phyloP scores from a whole-genome alignment of 768 basidiomycete genomes.

The Leccinum variicolor region DNA sequence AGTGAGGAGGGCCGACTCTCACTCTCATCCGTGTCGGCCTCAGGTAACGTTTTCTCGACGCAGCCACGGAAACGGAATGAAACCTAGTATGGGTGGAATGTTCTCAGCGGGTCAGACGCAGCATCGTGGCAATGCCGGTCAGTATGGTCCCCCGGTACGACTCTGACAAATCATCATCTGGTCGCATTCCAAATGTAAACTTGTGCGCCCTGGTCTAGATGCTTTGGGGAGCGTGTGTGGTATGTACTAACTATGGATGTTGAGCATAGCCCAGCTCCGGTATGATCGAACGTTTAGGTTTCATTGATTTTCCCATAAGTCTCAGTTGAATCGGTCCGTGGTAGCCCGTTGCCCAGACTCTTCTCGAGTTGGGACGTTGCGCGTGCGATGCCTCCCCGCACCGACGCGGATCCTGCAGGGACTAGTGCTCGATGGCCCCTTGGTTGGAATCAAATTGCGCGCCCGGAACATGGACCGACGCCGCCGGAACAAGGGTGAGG shows the following conservation, averaged over 20 bases:
- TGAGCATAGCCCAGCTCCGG: constrained; percentile 29
- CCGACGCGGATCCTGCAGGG: constrained; percentile 18
- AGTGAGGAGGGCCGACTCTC: constrained; percentile 10
- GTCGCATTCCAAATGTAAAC: constrained; percentile 7
- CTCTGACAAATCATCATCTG: constrained; percentile 10
- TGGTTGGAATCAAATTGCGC: constrained; percentile 1
- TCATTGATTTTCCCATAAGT: constrained; percentile 14
- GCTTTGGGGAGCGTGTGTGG: constrained; percentile 9
- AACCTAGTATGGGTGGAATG: constrained; percentile 12
- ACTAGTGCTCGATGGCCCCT: not conserved
- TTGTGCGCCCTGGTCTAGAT: constrained; percentile 7
- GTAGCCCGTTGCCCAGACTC: constrained; percentile 9
- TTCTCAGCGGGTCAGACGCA: constrained; percentile 10
- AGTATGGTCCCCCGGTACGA: constrained; percentile 3
- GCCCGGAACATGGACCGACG: constrained; percentile 8
- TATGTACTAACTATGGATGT: constrained; percentile 15
- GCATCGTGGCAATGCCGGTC: constrained; percentile 26
- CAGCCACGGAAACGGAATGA: constrained; percentile 19
- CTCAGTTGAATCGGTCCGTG: constrained; percentile 7
- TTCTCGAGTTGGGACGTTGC: constrained; percentile 9
- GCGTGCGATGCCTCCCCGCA: not conserved
- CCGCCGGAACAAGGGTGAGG: constrained; percentile 8
- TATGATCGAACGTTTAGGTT: constrained; percentile 27
- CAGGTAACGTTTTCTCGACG: constrained; percentile 15
- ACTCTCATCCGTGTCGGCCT: constrained; percentile 14